Conservation (phyloP, 345 rosid species). For the Carallia pectinifolia region DNA sequence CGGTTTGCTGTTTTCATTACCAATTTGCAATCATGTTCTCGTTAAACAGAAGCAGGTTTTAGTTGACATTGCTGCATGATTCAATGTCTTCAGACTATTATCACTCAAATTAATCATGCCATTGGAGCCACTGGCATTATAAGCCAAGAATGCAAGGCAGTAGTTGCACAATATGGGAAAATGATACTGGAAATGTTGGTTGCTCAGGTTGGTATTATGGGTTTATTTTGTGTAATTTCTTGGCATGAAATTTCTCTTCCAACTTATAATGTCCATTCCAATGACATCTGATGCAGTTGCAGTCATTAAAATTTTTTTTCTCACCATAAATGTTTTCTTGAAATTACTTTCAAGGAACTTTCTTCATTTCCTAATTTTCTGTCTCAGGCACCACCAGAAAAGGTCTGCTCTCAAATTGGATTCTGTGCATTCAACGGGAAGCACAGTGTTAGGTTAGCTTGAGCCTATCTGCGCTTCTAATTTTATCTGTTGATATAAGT, state of each 20-base stretch:
- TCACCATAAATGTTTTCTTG: background rate
- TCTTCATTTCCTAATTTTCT: background rate
- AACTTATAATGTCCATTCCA: background rate
- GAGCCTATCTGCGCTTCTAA: background rate
- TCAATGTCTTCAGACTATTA: slow-evolving; percentile 24
- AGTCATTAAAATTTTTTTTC: background rate
- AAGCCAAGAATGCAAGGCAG: slow-evolving; percentile 35
- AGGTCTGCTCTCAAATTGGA: slow-evolving; percentile 33
- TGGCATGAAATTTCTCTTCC: background rate
- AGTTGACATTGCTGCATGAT: slow-evolving; percentile 2
- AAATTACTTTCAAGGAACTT: background rate
- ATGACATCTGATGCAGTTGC: background rate
- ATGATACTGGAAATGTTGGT: slow-evolving; percentile 27
- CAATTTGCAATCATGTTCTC: slow-evolving; percentile 1
- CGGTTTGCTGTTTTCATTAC: background rate
- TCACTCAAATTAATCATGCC: slow-evolving; percentile 32
- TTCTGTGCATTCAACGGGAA: slow-evolving; percentile 23
- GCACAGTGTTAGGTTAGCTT: slow-evolving; percentile 25
- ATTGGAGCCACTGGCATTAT: slow-evolving; percentile 35
- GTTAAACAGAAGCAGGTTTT: background rate
- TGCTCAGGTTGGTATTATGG: slow-evolving; percentile 17
- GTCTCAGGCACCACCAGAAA: slow-evolving; percentile 22
- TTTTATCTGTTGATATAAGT: no score
- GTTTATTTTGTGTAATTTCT: background rate
- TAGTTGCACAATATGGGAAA: slow-evolving; percentile 31